phyloP scores from a whole-genome alignment of 768 basidiomycete genomes.

The Serpula lacrymans region DNA sequence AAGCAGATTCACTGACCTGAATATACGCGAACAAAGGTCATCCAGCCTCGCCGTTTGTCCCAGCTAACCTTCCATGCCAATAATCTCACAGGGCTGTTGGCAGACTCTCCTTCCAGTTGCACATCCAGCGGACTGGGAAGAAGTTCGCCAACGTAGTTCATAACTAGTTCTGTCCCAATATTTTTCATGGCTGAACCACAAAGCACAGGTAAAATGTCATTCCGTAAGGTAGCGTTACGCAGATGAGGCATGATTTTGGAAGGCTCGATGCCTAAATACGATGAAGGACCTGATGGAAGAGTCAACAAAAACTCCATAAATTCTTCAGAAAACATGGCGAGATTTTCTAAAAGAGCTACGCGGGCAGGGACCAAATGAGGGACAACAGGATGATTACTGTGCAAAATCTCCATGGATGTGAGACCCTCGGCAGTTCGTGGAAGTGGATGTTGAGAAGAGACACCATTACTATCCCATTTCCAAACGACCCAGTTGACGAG shows the following conservation, averaged over 20 bases:
- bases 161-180: slow-evolving; percentile 74
- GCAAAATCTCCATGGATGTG: slow-evolving; percentile 40
- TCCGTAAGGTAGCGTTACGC: slow-evolving; percentile 61
- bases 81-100: slow-evolving; percentile 52
- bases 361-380: slow-evolving; percentile 66
- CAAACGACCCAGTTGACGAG: slow-evolving; percentile 82
- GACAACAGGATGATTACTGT: slow-evolving; percentile 62
- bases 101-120: slow-evolving; percentile 38
- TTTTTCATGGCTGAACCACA: slow-evolving; percentile 82
- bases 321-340: slow-evolving; percentile 77
- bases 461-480: slow-evolving; percentile 62
- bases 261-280: slow-evolving; percentile 61
- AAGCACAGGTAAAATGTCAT: slow-evolving; percentile 71
- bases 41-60: slow-evolving; percentile 84
- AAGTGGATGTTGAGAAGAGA: slow-evolving; percentile 40
- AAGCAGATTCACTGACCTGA: slow-evolving; percentile 53
- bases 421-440: slow-evolving; percentile 49
- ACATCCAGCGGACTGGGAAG: slow-evolving; percentile 77
- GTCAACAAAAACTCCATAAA: slow-evolving; percentile 71
- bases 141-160: slow-evolving; percentile 81
- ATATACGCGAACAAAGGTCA: slow-evolving; percentile 89
- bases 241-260: slow-evolving; percentile 57
- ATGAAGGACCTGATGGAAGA: slow-evolving; percentile 51
- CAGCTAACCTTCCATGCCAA: slow-evolving; percentile 89
- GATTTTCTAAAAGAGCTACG: slow-evolving; percentile 66